These are phyloP conservation scores for Solanum dulcamara DNA, from an alignment of 257 asterid species.

Conservation along the genomic window DNA sequence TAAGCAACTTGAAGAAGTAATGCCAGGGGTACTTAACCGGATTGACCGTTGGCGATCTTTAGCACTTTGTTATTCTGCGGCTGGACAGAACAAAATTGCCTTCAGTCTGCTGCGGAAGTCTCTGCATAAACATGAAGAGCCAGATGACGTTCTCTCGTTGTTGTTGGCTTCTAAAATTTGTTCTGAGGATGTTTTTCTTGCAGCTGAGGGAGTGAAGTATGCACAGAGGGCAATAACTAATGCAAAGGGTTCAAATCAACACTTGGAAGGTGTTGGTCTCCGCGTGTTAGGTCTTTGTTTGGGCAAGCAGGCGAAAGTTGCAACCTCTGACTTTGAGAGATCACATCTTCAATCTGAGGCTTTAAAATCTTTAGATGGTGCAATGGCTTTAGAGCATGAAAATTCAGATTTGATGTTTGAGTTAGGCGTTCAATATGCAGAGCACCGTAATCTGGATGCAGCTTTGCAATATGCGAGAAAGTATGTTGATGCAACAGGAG, in stretches of 20 bases:
- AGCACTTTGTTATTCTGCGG: conserved; percentile 71
- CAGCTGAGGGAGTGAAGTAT: conserved; percentile 83
- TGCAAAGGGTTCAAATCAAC: conserved; percentile 42
- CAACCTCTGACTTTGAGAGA: conserved; percentile 86
- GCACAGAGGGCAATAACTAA: conserved; percentile 61
- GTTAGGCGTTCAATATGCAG: conserved; percentile 78
- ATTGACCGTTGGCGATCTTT: conserved; percentile 75
- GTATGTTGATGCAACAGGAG: conserved; percentile 88
- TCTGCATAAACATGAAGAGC: conserved; percentile 65
- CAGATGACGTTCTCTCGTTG: conserved; percentile 64
- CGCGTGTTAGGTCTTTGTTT: conserved; percentile 80
- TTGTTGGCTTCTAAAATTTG: conserved; percentile 83
- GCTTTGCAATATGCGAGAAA: conserved; percentile 77
- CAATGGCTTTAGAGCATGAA: conserved; percentile 59
- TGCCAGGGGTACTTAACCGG: conserved; percentile 80
- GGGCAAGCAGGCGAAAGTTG: conserved; percentile 76
- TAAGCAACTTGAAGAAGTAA: conserved; percentile 76
- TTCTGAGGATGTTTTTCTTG: conserved; percentile 60
- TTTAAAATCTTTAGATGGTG: conserved; percentile 71
- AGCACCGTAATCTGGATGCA: conserved; percentile 73
- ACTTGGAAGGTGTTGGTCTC: conserved; percentile 76
- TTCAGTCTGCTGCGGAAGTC: conserved; percentile 68
- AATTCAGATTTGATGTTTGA: conserved; percentile 72
- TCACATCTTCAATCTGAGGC: conserved; percentile 89
- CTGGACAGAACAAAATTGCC: conserved; percentile 59